A percentile compares a stretch with the other conserved stretches of the same genome.
These are phyloP conservation scores for Aristolochia fimbriata DNA, from an alignment of 164 flowering plant species.

Conservation along the genomic window DNA sequence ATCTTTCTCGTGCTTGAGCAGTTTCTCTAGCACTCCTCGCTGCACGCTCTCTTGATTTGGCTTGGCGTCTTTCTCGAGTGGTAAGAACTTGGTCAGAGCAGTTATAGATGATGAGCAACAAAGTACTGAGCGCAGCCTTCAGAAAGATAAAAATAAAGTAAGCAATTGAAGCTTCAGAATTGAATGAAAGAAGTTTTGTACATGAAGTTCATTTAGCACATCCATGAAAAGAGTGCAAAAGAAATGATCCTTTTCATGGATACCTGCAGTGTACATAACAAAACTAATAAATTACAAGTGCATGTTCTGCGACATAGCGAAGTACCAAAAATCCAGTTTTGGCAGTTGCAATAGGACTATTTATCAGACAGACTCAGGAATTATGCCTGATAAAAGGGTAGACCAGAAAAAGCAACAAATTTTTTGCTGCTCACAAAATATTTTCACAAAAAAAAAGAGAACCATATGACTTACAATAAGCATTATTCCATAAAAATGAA, in stretches of 20 bases:
- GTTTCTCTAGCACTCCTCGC: constrained; percentile 84
- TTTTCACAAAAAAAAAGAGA: neutral
- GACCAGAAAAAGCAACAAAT: neutral
- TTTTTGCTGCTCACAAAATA: neutral
- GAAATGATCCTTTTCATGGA: no score
- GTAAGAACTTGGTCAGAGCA: constrained; percentile 95
- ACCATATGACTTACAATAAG: constrained; percentile 53
- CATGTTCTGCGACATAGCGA: no score
- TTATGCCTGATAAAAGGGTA: no score
- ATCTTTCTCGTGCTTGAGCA: constrained; percentile 86
- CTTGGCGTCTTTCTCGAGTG: constrained; percentile 68
- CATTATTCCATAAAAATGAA: constrained; percentile 72
- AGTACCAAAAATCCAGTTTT: no score
- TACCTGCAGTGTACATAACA: no score
- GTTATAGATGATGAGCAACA: constrained; percentile 73
- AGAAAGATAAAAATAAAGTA: constrained; percentile 1
- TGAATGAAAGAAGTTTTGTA: no score
- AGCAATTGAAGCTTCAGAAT: no score
- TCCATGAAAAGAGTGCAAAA: no score
- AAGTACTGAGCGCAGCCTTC: constrained; percentile 57
- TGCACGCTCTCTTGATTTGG: constrained; percentile 87
- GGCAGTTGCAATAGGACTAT: no score
- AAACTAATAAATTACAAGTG: no score
- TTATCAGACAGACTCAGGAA: no score
- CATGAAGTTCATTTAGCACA: no score